These are phyloP conservation scores for Neoscytalidium dimidiatum DNA, from an alignment of 2,329 filamentous ascomycete genomes.

Conservation along the genomic window DNA sequence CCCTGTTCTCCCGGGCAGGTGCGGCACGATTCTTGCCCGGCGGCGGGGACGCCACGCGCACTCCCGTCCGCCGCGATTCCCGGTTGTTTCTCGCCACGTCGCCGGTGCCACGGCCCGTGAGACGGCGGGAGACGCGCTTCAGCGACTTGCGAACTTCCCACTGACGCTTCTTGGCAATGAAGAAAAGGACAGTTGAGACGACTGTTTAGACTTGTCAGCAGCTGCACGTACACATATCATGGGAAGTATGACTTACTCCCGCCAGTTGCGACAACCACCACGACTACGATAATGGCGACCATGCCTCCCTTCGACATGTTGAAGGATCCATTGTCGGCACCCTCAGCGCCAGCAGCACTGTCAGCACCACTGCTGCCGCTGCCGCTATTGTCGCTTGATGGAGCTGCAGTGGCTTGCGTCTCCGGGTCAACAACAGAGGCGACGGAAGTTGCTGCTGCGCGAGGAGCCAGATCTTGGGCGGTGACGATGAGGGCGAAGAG, in stretches of 20 bases:
- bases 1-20: conserved; percentile 24
- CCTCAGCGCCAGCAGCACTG: conserved; percentile 62
- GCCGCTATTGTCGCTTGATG: neutral
- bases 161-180: conserved; percentile 79
- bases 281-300: conserved; percentile 74
- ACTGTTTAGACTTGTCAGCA: conserved; percentile 47
- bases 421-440: neutral
- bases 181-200: conserved; percentile 68
- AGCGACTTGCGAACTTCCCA: conserved; percentile 77
- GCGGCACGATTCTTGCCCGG: conserved; percentile 25
- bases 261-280: conserved; percentile 57
- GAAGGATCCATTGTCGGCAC: conserved; percentile 61
- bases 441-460: neutral
- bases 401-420: neutral
- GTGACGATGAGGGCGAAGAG: neutral
- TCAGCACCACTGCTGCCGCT: neutral
- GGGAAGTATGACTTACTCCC: conserved; percentile 60
- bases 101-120: conserved; percentile 42
- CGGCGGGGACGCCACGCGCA: conserved; percentile 38
- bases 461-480: neutral
- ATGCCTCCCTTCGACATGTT: conserved; percentile 68
- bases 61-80: conserved; percentile 29
- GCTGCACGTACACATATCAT: neutral
- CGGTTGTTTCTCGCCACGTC: conserved; percentile 13
- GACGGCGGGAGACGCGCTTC: conserved; percentile 59